These are phyloP conservation scores for Tylopilus felleus DNA, from an alignment of 768 basidiomycete genomes.

Conservation along the genomic window DNA sequence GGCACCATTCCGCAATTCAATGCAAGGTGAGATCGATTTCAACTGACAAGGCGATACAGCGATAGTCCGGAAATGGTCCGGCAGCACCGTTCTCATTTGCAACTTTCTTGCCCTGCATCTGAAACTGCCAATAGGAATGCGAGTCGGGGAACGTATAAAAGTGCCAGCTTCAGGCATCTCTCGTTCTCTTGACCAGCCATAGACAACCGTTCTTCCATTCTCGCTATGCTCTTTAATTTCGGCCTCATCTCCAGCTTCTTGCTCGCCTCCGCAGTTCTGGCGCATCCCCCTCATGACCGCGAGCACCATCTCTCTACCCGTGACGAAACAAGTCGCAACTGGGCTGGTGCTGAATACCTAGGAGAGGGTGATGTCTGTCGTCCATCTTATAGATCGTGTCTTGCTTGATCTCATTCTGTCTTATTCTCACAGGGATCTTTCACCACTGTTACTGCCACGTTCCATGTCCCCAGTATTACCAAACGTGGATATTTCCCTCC, in stretches of 20 bases:
- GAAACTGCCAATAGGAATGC: too few species aligned
- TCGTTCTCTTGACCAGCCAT: background rate
- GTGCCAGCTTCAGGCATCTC: background rate
- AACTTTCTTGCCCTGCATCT: too few species aligned
- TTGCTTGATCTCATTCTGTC: background rate
- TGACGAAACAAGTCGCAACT: background rate
- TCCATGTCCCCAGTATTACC: background rate
- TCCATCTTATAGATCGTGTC: background rate
- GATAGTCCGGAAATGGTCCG: too few species aligned
- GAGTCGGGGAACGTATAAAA: background rate
- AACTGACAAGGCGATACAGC: too few species aligned
- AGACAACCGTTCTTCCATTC: background rate
- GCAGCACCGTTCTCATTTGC: too few species aligned
- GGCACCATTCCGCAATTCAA: too few species aligned
- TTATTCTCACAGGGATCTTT: constrained; percentile 5
- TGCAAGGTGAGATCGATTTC: too few species aligned
- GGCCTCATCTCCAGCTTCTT: background rate
- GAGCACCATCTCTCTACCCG: background rate
- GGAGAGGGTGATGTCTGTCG: background rate
- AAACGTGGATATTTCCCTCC: background rate
- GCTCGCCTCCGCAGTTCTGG: background rate
- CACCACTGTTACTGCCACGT: background rate
- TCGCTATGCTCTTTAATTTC: background rate
- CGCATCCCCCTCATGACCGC: background rate
- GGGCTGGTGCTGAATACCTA: constrained; percentile 1